These are phyloP conservation scores for Tolypocladium inflatum DNA, from an alignment of 2,329 filamentous ascomycete species.

Conservation along the genomic window DNA sequence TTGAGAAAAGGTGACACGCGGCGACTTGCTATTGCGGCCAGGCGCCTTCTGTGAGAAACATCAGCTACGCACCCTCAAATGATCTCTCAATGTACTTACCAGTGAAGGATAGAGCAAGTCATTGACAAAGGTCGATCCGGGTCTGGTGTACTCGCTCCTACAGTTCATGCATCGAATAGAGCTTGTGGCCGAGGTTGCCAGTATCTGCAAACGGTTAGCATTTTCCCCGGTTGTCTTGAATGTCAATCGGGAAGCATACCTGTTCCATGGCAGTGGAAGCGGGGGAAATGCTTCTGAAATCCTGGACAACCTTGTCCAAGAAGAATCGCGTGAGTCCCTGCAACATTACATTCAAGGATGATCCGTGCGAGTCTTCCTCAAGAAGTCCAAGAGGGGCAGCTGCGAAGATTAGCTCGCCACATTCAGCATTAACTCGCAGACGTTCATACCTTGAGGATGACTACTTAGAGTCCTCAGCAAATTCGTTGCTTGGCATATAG, in stretches of 20 bases:
- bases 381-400: slow-evolving; percentile 69
- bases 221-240: slow-evolving; percentile 8
- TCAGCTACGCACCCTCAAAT: neutral
- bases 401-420: slow-evolving; percentile 14
- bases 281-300: slow-evolving; percentile 61
- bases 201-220: slow-evolving; percentile 21
- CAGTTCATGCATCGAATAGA: slow-evolving; percentile 81
- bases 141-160: slow-evolving; percentile 72
- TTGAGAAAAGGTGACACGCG: slow-evolving; percentile 68
- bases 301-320: slow-evolving; percentile 67
- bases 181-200: slow-evolving; percentile 62
- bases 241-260: slow-evolving; percentile 22
- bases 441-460: slow-evolving; percentile 56
- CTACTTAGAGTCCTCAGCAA: slow-evolving; percentile 82
- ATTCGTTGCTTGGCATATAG: slow-evolving; percentile 94
- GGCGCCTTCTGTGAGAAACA: slow-evolving; percentile 30
- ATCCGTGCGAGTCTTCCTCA: slow-evolving; percentile 70
- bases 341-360: slow-evolving; percentile 69
- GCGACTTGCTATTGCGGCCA: slow-evolving; percentile 38
- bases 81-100: slow-evolving; percentile 13
- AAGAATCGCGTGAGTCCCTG: slow-evolving; percentile 82
- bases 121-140: slow-evolving; percentile 72
- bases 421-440: neutral
- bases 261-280: slow-evolving; percentile 60
- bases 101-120: slow-evolving; percentile 69